phyloP scores from a whole-genome alignment of 768 basidiomycete genomes.

The Stropharia rugosoannulata region DNA sequence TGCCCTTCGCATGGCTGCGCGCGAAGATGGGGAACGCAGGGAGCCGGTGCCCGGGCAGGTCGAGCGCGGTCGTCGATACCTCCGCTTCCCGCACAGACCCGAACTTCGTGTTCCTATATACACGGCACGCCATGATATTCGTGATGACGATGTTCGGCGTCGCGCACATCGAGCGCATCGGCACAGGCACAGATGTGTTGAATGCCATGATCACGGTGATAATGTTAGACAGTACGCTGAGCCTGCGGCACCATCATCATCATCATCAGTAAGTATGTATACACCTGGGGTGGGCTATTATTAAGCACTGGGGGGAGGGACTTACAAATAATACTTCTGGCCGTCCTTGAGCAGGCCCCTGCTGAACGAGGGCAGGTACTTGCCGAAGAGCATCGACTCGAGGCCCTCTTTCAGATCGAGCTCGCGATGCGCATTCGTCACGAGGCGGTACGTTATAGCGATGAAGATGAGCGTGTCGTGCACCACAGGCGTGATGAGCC shows the following conservation, averaged over 20 bases:
- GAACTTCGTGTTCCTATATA: slow-evolving; percentile 4
- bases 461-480: slow-evolving; percentile 11
- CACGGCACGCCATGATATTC: slow-evolving; percentile 2
- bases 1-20: neutral
- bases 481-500: neutral
- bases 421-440: neutral
- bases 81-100: neutral
- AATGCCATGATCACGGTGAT: slow-evolving; percentile 2
- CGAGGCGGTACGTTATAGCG: slow-evolving; percentile 8
- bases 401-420: neutral
- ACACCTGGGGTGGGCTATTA: no score
- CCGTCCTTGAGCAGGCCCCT: slow-evolving; percentile 9
- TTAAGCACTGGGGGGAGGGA: neutral
- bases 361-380: slow-evolving; percentile 8
- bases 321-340: slow-evolving; percentile 12
- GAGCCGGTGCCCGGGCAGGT: neutral
- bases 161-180: slow-evolving; percentile 8
- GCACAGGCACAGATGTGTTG: slow-evolving; percentile 5
- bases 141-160: slow-evolving; percentile 7
- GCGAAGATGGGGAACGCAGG: slow-evolving; percentile 3
- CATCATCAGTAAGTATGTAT: no score
- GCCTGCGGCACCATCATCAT: neutral
- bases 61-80: neutral
- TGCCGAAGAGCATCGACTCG: neutral
- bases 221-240: slow-evolving; percentile 1